Evolutionary conservation across 2,329 filamentous ascomycete genomes (phyloP), one percentile per base, ranked within the genome.

Genomic region (Periconia sp.): DNA sequence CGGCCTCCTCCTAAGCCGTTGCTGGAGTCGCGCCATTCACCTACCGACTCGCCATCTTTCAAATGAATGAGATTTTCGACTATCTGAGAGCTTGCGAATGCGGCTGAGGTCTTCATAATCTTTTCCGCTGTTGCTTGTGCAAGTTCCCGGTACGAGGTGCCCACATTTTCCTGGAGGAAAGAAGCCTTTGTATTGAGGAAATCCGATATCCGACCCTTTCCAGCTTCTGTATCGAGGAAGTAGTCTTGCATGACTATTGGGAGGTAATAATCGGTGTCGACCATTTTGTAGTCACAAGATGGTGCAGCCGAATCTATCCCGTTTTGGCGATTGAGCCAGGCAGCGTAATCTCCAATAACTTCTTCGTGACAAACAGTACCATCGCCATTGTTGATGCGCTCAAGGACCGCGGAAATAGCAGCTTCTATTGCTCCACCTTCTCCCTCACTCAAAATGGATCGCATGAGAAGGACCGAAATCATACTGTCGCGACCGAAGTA

Each of bases 401-500:
- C 85, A 6, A 87, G 65, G 0, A 86, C 83, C 1, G 83, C 81
- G 0, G 77, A 76, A 18, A 88, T 82, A 1, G 86, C 83, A 2
- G 85, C 84, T 64, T 88, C 85, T 14, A 85, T 75, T 0, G 83
- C 79, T 2, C 82, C 79, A 0, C 74, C 79, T 37, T 82, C 72
- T 0, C 82, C 83, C 42, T 78, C 74, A 47, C 82, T 85, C 1
- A 88, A 72, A 0, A 87, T 76, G 0, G 82, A 79, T 52, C 85
- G 79, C 30, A 87, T 72, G 0, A 88, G 72, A 0, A 88, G 76
- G 14, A 81, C 74, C 1, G 82, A 77, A 40, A 88, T 85, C 77
- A 87, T 85, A 55, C 80, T 85, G 62, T 89, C 85, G 11, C 85
- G 79, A 0, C 85, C 85, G 69, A 88, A 88, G 62, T 88, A 88